Percentiles rank a stretch among this genome's conserved stretches.
These are phyloP conservation scores for Corniculantispora saksenae DNA, from an alignment of 2,329 filamentous ascomycete species.

Conservation along the genomic window DNA sequence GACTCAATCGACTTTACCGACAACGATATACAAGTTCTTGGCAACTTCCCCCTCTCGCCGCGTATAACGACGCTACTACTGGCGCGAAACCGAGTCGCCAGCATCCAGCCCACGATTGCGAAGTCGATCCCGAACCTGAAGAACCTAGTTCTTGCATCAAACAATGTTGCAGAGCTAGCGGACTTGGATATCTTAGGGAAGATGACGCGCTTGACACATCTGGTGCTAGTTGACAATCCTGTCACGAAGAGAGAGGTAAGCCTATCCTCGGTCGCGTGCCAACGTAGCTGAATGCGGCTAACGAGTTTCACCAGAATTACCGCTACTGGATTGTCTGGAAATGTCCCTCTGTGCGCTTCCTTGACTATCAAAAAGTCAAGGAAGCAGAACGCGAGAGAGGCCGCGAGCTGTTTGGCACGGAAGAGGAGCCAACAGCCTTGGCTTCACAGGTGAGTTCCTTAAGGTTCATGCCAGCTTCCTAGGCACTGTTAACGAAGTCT, in stretches of 20 bases:
- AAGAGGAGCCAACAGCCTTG: conserved; percentile 74
- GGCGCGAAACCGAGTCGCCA: conserved; percentile 82
- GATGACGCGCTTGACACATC: conserved; percentile 72
- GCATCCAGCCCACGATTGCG: conserved; percentile 74
- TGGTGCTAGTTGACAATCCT: conserved; percentile 84
- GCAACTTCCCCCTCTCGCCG: conserved; percentile 90
- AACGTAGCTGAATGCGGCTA: not conserved
- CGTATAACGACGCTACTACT: conserved; percentile 85
- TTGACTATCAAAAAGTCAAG: conserved; percentile 92
- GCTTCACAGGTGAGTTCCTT: conserved; percentile 62
- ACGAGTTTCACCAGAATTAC: conserved; percentile 69
- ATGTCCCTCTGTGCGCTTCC: conserved; percentile 80
- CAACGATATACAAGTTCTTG: conserved; percentile 88
- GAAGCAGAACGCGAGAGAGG: conserved; percentile 78
- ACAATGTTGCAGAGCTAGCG: conserved; percentile 79
- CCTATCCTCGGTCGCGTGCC: conserved; percentile 21
- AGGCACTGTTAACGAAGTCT: not conserved
- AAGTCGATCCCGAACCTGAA: conserved; percentile 78
- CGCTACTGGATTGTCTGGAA: conserved; percentile 89
- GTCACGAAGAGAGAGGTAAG: conserved; percentile 88
- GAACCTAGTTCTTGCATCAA: conserved; percentile 80
- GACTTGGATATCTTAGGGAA: conserved; percentile 79
- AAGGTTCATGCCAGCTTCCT: not conserved
- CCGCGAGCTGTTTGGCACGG: conserved; percentile 79
- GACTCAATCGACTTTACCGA: conserved; percentile 98